A percentile compares a stretch with the other conserved stretches of the same genome.
These are phyloP conservation scores for Solanum appendiculatum DNA, from an alignment of 257 asterid genomes.

Conservation along the genomic window DNA sequence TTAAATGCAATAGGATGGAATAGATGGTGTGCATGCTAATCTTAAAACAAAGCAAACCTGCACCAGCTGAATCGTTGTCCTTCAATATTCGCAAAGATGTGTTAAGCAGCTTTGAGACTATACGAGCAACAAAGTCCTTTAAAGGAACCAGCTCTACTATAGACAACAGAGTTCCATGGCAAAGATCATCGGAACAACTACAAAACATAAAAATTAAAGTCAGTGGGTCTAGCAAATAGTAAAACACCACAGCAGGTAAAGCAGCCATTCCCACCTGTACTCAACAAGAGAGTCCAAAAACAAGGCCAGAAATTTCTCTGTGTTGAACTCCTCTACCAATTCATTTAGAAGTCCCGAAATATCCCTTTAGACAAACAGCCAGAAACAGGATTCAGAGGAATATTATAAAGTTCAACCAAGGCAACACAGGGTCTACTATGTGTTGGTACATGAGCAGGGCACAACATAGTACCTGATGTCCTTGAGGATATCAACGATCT, in stretches of 20 bases:
- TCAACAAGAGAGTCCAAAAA: slow-evolving; percentile 70
- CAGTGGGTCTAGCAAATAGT: neutral
- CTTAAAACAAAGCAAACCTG: slow-evolving; percentile 37
- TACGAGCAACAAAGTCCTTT: slow-evolving; percentile 30
- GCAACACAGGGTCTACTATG: neutral
- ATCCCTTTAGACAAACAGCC: slow-evolving; percentile 43
- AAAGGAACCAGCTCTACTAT: slow-evolving; percentile 51
- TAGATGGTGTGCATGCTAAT: neutral
- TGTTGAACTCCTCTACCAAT: slow-evolving; percentile 61
- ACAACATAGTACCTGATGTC: slow-evolving; percentile 43
- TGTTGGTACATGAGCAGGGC: neutral
- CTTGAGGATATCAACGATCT: slow-evolving; percentile 42
- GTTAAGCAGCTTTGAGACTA: slow-evolving; percentile 40
- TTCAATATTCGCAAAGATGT: slow-evolving; percentile 22
- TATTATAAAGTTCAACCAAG: neutral
- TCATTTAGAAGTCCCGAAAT: slow-evolving; percentile 45
- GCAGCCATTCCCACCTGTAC: slow-evolving; percentile 46
- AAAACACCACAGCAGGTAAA: neutral
- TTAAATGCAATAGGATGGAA: neutral
- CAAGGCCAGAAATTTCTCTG: slow-evolving; percentile 56
- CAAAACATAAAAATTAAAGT: slow-evolving; percentile 2
- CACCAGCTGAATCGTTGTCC: slow-evolving; percentile 29
- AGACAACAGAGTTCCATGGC: slow-evolving; percentile 32
- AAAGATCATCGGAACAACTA: slow-evolving; percentile 56
- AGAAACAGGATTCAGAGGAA: neutral